These are phyloP conservation scores for Penicillium coffeae DNA, from an alignment of 495 filamentous ascomycete species.

Conservation along the genomic window DNA sequence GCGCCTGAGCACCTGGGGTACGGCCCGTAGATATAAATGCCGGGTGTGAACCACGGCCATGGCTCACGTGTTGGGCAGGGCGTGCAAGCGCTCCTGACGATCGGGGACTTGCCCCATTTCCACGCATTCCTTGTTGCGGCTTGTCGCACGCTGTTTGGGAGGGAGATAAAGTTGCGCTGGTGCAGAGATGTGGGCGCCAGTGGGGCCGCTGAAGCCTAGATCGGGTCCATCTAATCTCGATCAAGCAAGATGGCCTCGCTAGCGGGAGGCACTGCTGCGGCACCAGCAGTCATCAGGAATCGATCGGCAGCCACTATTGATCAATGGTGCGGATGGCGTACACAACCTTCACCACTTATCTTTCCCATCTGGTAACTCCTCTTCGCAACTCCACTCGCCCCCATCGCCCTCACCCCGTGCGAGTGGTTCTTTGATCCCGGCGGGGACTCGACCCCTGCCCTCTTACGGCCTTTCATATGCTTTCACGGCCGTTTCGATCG, in stretches of 20 bases:
- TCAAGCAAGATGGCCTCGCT: neutral
- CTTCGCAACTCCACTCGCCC: constrained; percentile 26
- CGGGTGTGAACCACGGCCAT: neutral
- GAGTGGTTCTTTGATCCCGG: constrained; percentile 13
- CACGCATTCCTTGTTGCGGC: no score
- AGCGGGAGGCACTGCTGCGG: neutral
- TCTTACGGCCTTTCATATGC: no score
- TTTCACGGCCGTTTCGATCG: no score
- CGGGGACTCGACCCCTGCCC: no score
- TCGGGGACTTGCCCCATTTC: neutral
- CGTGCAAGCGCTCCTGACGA: neutral
- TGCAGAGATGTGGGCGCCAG: neutral
- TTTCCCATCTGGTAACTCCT: no score
- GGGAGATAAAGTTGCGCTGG: neutral
- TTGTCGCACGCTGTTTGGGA: neutral
- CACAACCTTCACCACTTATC: constrained; percentile 34
- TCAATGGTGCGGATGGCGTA: constrained; percentile 36
- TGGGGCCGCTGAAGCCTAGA: neutral
- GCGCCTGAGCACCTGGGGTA: neutral
- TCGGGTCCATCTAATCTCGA: neutral
- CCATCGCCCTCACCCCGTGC: constrained; percentile 25
- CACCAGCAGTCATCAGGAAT: neutral
- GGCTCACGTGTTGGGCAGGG: neutral
- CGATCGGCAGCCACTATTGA: constrained; percentile 5
- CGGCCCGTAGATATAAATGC: neutral